Conservation (phyloP, 2,329 filamentous ascomycete species). For the Neofusicoccum laricinum region DNA sequence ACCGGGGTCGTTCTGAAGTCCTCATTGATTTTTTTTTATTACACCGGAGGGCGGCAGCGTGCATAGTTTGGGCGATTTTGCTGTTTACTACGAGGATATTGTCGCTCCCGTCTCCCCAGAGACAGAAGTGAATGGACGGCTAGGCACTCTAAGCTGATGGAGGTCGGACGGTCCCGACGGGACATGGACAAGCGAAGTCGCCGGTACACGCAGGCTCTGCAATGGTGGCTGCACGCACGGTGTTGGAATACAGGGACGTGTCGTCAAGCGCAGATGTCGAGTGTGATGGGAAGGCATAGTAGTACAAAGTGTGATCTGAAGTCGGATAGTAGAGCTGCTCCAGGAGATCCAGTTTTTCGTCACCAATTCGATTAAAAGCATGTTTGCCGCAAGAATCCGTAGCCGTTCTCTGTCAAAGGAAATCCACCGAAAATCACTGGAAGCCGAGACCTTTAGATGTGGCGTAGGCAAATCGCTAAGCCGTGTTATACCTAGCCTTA, state of each 20-base stretch:
- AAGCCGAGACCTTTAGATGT: constrained; percentile 16
- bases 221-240: constrained; percentile 12
- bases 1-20: background rate
- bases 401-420: constrained; percentile 29
- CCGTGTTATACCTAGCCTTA: constrained; percentile 15
- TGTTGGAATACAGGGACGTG: constrained; percentile 8
- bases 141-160: constrained; percentile 3
- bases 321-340: constrained; percentile 16
- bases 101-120: constrained; percentile 7
- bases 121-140: background rate
- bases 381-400: constrained; percentile 16
- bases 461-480: constrained; percentile 12
- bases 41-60: constrained; percentile 5
- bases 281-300: constrained; percentile 36
- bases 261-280: constrained; percentile 16
- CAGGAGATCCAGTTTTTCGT: constrained; percentile 18
- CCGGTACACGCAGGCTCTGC: constrained; percentile 9
- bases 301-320: constrained; percentile 38
- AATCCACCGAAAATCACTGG: constrained; percentile 32
- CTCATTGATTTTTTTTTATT: constrained; percentile 1
- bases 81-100: constrained; percentile 11
- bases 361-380: constrained; percentile 18
- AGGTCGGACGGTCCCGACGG: constrained; percentile 2
- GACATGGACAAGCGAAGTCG: background rate
- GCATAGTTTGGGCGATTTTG: constrained; percentile 6